Evolutionary conservation across 306 rosid species (phyloP).

Genomic region (Prunus campanulata): DNA sequence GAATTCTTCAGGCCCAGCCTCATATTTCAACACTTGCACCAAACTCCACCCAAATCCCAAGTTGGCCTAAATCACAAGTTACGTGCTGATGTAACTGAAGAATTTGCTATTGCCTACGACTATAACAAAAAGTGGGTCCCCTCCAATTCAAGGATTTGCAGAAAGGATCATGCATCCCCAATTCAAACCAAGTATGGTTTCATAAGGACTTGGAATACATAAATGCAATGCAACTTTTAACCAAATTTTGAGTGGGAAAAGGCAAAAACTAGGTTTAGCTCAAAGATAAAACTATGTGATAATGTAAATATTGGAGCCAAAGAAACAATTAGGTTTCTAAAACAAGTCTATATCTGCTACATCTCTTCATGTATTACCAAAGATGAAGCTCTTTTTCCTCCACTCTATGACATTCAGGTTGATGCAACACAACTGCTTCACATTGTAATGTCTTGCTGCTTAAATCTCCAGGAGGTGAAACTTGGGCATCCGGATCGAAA

Average conservation of each 20-base stretch:
- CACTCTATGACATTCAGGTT: neutral
- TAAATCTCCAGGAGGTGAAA: neutral
- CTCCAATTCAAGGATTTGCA: neutral
- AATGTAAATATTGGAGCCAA: neutral
- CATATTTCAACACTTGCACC: conserved; percentile 14
- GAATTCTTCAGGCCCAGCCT: conserved; percentile 2
- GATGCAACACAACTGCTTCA: neutral
- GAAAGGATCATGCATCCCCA: neutral
- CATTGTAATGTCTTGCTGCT: neutral
- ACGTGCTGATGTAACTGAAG: neutral
- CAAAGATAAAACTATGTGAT: neutral
- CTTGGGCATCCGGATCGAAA: neutral
- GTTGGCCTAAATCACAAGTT: neutral
- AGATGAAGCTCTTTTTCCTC: neutral
- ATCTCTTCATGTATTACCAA: neutral
- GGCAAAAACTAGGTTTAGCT: neutral
- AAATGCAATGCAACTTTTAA: neutral
- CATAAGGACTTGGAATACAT: neutral
- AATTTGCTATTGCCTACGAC: neutral
- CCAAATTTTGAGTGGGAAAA: neutral
- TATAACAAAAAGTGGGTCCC: neutral
- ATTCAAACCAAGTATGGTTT: neutral
- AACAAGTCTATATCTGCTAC: neutral
- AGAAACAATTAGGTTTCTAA: too few relatives aligned
- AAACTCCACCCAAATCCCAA: conserved; percentile 16